phyloP scores from a whole-genome alignment of 768 basidiomycete genomes.

The Tricholomella constricta region DNA sequence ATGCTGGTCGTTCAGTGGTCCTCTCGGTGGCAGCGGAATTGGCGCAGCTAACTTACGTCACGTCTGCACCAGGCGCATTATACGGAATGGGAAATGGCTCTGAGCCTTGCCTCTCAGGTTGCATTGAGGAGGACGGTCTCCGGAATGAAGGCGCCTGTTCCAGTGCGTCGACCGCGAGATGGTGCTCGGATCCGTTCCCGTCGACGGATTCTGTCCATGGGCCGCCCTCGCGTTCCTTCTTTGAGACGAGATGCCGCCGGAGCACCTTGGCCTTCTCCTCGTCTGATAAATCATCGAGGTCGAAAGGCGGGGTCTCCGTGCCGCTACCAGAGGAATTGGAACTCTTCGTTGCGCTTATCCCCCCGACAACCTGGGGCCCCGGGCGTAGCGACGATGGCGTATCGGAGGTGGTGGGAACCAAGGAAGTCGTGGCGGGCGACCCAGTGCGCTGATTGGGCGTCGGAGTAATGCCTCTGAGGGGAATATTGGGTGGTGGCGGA shows the following conservation, averaged over 20 bases:
- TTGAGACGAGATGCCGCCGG: slow-evolving; percentile 76
- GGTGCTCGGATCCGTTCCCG: slow-evolving; percentile 30
- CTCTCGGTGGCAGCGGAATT: slow-evolving; percentile 1
- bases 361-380: slow-evolving; percentile 30
- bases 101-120: slow-evolving; percentile 46
- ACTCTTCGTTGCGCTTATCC: slow-evolving; percentile 38
- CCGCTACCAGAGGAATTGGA: slow-evolving; percentile 20
- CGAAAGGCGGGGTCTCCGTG: slow-evolving; percentile 33
- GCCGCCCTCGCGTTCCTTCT: slow-evolving; percentile 56
- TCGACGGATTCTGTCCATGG: slow-evolving; percentile 27
- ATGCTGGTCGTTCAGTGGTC: not conserved
- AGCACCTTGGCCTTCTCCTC: slow-evolving; percentile 86
- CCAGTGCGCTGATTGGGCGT: slow-evolving; percentile 18
- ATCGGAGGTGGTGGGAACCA: slow-evolving; percentile 8
- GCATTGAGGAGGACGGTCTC: slow-evolving; percentile 26
- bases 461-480: slow-evolving; percentile 34
- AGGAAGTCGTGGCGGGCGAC: slow-evolving; percentile 13
- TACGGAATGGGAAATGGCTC: slow-evolving; percentile 89
- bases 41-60: slow-evolving; percentile 68
- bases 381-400: slow-evolving; percentile 10
- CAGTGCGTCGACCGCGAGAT: slow-evolving; percentile 27
- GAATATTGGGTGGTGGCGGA: slow-evolving; percentile 60
- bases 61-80: slow-evolving; percentile 84
- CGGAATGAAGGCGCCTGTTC: slow-evolving; percentile 26
- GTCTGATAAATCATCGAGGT: slow-evolving; percentile 66